Conservation (phyloP, 768 basidiomycete species). For the Panaeolus papilionaceus region DNA sequence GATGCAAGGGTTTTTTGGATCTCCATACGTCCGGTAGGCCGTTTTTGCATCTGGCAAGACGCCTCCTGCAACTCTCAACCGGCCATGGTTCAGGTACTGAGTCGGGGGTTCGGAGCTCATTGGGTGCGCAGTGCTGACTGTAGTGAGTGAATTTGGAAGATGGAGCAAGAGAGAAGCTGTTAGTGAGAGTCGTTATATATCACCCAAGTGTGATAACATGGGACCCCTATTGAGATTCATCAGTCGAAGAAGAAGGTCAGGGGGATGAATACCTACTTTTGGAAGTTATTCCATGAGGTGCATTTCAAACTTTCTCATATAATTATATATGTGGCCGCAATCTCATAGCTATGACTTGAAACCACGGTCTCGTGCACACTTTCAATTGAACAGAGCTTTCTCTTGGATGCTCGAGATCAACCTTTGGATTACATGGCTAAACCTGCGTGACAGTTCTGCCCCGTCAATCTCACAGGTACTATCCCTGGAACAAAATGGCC, state of each 20-base stretch:
- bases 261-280: background rate
- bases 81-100: constrained; percentile 59
- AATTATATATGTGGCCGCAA: background rate
- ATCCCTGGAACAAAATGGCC: background rate
- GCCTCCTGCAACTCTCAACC: constrained; percentile 59
- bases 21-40: constrained; percentile 62
- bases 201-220: background rate
- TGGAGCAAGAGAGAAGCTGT: background rate
- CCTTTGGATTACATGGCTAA: no score
- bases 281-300: background rate
- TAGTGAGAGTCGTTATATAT: background rate
- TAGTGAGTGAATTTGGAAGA: background rate
- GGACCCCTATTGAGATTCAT: background rate
- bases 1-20: constrained; percentile 58
- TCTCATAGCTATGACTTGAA: background rate
- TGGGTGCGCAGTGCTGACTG: background rate
- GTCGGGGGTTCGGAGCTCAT: constrained; percentile 34
- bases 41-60: constrained; percentile 62
- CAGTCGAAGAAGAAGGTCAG: background rate
- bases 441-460: no score
- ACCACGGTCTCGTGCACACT: background rate
- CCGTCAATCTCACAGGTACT: no score
- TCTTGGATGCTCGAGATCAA: no score
- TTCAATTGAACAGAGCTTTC: background rate
- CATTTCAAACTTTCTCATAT: background rate